These are phyloP conservation scores for Xylaria telfairii DNA, from an alignment of 495 filamentous ascomycete genomes.

Conservation along the genomic window DNA sequence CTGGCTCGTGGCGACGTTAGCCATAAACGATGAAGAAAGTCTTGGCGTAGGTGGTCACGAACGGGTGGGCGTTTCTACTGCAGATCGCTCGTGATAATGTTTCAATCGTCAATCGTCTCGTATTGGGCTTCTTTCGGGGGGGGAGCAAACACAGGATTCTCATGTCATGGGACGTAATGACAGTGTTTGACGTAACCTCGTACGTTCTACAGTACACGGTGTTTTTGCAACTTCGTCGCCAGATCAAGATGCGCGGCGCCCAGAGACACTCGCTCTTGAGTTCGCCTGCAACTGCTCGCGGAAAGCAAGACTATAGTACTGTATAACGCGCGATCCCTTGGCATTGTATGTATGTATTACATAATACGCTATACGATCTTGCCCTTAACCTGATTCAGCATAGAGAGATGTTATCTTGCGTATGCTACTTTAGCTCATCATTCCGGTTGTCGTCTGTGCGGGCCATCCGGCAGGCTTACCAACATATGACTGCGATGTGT, in stretches of 20 bases:
- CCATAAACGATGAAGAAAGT: slow-evolving; percentile 5
- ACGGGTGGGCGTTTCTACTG: slow-evolving; percentile 24
- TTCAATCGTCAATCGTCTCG: slow-evolving; percentile 13
- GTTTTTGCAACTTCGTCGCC: background rate
- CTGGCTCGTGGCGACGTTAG: background rate
- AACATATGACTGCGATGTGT: slow-evolving; percentile 7
- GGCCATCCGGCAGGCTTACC: background rate
- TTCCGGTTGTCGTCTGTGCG: slow-evolving; percentile 3
- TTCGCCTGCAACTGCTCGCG: background rate
- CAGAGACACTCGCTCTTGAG: background rate
- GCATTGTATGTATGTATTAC: slow-evolving; percentile 12
- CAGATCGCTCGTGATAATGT: slow-evolving; percentile 21
- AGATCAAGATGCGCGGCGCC: background rate
- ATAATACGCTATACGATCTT: background rate
- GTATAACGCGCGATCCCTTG: background rate
- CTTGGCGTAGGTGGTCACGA: slow-evolving; percentile 21
- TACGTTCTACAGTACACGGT: background rate
- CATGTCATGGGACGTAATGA: slow-evolving; percentile 8
- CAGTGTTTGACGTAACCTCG: background rate
- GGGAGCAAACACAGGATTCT: slow-evolving; percentile 3
- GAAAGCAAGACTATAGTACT: background rate
- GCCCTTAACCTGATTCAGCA: background rate
- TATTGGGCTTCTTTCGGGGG: background rate
- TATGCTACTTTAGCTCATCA: background rate
- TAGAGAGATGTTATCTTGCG: slow-evolving; percentile 5